Percentiles rank a stretch among this genome's conserved stretches.
Evolutionary conservation across 2,329 filamentous ascomycete genomes (phyloP).

Genomic region (Nectriaceae sp.): DNA sequence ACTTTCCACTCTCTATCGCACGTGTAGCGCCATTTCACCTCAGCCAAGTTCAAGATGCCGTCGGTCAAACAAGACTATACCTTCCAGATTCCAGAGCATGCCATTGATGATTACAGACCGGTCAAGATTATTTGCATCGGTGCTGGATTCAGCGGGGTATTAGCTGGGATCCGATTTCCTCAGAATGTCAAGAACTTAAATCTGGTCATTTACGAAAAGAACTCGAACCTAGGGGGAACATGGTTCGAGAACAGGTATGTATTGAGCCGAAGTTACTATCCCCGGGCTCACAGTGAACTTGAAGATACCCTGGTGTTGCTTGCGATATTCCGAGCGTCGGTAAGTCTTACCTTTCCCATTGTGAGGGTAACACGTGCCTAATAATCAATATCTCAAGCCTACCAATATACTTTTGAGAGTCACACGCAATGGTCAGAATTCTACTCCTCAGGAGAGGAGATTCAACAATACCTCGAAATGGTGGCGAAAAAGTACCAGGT

Average conservation of each 20-base stretch:
- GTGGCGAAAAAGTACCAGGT: background rate
- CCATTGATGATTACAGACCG: constrained; percentile 1
- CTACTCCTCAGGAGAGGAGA: background rate
- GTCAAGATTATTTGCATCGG: constrained; percentile 8
- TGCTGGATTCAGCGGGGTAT: constrained; percentile 9
- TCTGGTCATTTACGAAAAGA: constrained; percentile 6
- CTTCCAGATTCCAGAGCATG: too few species aligned
- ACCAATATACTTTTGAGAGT: background rate
- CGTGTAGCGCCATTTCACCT: too few species aligned
- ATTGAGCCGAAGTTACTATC: background rate
- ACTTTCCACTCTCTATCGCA: too few species aligned
- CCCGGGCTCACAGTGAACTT: background rate
- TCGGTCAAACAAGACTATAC: too few species aligned
- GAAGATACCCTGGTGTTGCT: background rate
- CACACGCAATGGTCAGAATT: background rate
- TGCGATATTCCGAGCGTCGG: too few species aligned
- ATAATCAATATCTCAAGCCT: background rate
- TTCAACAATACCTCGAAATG: background rate
- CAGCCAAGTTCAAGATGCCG: too few species aligned
- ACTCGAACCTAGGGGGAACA: background rate
- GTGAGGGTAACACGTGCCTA: background rate
- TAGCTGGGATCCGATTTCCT: constrained; percentile 3
- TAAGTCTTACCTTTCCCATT: background rate
- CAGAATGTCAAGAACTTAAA: constrained; percentile 3
- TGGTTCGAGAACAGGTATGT: background rate